Base-by-base conservation (phyloP, 1,284 basidiomycete genomes). In the Microbotryum lychnidis-dioicae region DNA sequence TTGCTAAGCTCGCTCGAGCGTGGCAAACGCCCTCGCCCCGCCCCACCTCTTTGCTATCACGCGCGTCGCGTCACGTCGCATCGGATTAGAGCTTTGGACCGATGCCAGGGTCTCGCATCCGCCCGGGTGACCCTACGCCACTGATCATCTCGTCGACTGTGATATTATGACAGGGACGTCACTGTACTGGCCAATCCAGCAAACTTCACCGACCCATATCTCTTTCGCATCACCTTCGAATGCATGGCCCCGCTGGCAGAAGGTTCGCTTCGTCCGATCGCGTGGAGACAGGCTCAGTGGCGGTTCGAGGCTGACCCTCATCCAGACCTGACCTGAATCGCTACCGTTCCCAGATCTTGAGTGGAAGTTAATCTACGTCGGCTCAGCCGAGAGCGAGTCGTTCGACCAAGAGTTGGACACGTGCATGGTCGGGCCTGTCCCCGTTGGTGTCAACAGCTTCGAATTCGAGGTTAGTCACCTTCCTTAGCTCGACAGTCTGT, bases 291-390 rank as follows among this genome's bases (percentile, higher is more conserved):
- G 37, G 16, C 16, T 16, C 37, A 42, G 37, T 6, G 37, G 37
- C 42, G 16, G 21, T 45, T 51, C 21, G 29, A 44, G 16, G 37
- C 37, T 42, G 37, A 42, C 12, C 37, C 16, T 16, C 37, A 16
- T 42, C 37, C 37, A 29, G 46, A 16, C 33, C 10, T 50, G 31
- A 25, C 57, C 9, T 60, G 37, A 25, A 33, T 48, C 42, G 6
- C 37, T 42, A 42, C 16, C 25, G 25, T 14, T 0, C 33, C 12
- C 72, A 93, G 94, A 98, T 76, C 83, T 98, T 67, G 94, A 98
- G 76, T 98, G 94, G 94, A 86, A 85, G 69, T 83, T 99, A 66
- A 91, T 97, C 66, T 98, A 97, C 75, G 94, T 98, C 57, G 92
- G 96, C 4, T 92, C 88, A 1, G 92, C 96, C 0, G 91, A 87